Conservation (phyloP, 441 rosid genomes). For the Corymbia citriodora region DNA sequence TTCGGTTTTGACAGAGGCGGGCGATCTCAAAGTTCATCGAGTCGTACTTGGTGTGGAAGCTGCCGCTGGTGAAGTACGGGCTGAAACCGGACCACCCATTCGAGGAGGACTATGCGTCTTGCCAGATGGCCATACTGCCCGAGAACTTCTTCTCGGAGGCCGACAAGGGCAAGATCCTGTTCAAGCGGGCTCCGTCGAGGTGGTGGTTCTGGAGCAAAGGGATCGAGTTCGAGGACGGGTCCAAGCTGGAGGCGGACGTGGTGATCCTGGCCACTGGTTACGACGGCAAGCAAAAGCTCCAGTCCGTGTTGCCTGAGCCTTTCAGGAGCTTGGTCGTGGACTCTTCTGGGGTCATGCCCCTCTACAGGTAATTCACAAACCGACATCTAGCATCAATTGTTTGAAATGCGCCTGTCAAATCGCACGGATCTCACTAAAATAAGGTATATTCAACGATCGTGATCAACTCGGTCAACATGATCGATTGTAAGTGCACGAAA, state of each 20-base stretch:
- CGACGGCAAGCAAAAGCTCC: constrained; percentile 77
- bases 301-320: constrained; percentile 66
- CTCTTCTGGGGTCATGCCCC: constrained; percentile 58
- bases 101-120: constrained; percentile 80
- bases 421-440: background rate
- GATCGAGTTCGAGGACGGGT: constrained; percentile 57
- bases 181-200: constrained; percentile 49
- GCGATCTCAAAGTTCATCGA: constrained; percentile 71
- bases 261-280: constrained; percentile 84
- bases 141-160: constrained; percentile 74
- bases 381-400: background rate
- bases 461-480: background rate
- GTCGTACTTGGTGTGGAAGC: constrained; percentile 71
- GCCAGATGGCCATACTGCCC: constrained; percentile 90
- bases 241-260: constrained; percentile 69
- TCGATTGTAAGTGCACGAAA: background rate
- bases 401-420: background rate
- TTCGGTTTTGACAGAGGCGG: constrained; percentile 40
- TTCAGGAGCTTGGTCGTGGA: constrained; percentile 53
- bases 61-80: constrained; percentile 68
- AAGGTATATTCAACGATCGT: background rate
- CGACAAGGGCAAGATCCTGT: constrained; percentile 67
- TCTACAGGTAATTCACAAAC: constrained; percentile 52
- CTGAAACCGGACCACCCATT: constrained; percentile 82
- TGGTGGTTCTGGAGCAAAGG: constrained; percentile 77